These are phyloP conservation scores for Wickerhamiella infanticola DNA, from an alignment of 1,139 yeast genomes.

Conservation along the genomic window DNA sequence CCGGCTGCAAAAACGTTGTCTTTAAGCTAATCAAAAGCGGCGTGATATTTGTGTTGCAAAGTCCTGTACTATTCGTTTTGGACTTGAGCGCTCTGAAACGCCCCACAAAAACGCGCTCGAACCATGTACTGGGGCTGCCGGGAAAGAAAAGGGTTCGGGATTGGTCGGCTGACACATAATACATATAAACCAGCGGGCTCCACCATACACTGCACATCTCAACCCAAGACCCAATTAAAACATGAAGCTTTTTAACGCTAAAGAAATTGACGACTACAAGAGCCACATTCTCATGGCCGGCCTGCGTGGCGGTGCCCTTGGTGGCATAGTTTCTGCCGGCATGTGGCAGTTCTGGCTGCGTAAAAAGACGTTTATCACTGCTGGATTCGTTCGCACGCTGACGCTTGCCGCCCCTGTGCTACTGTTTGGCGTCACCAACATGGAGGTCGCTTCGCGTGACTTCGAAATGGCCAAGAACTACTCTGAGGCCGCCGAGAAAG, in stretches of 20 bases:
- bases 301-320: conserved; percentile 40
- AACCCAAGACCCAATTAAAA: background rate
- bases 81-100: no score
- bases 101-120: no score
- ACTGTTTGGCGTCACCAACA: conserved; percentile 19
- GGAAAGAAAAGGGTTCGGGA: background rate
- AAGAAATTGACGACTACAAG: conserved; percentile 51
- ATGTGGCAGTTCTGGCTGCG: conserved; percentile 10
- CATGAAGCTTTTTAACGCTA: conserved; percentile 55
- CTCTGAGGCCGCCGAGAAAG: background rate
- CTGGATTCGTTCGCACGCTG: conserved; percentile 18
- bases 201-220: no score
- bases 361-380: conserved; percentile 9
- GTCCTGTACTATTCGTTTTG: no score
- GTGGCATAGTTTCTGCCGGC: conserved; percentile 38
- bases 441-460: conserved; percentile 22
- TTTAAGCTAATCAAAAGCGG: no score
- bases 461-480: conserved; percentile 18
- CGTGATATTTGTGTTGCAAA: no score
- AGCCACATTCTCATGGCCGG: conserved; percentile 46
- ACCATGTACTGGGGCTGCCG: background rate
- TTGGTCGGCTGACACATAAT: background rate
- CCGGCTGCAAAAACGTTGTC: no score
- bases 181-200: background rate
- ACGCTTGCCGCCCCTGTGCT: conserved; percentile 19